Base-by-base conservation (phyloP, 306 rosid genomes). In the Vigna unguiculata region DNA sequence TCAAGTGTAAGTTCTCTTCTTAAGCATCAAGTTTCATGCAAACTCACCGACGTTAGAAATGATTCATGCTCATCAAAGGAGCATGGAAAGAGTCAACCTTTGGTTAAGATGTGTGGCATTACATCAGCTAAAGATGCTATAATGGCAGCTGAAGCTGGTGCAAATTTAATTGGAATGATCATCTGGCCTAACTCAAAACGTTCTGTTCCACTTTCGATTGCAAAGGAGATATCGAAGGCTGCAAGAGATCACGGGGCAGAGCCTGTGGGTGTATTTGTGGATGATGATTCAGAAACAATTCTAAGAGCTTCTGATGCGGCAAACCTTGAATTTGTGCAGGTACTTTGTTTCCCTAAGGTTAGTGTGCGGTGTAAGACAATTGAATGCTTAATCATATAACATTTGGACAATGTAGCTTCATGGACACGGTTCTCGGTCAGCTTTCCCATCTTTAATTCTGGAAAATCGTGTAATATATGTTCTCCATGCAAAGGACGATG, bases 181-280 rank as follows among this genome's bases (percentile, higher is more conserved):
- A 53, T 92, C 70, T 95, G 97, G 97, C 93, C 99, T 59, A 87
- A 92, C 83, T 92, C 99, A 9, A 90, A 88, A 81, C 97, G 99
- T 40, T 92, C 97, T 16, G 86, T 95, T 85, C 89, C 99, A 14
- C 80, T 83, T 43, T 71, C 97, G 7, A 88, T 86, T 71, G 97
- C 99, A 47, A 95, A 87, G 85, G 97, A 95, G 87, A 95, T 95
- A 80, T 88, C 99, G 6, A 92, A 82, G 79, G 85, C 87, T 73
- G 96, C 97, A 24, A 89, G 97, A 74, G 88, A 87, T 53, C 80
- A 81, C 60, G 97, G 92, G 63, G 96, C 97, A 63, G 73, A 81
- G 72, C 97, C 99, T 10, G 99, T 95, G 60, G 98, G 99, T 40
- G 99, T 92, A 70, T 95, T 92, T 82, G 99, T 92, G 25, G 91